phyloP scores from a whole-genome alignment of 805 yeast genomes.

The Candida pseudofarinosa region DNA sequence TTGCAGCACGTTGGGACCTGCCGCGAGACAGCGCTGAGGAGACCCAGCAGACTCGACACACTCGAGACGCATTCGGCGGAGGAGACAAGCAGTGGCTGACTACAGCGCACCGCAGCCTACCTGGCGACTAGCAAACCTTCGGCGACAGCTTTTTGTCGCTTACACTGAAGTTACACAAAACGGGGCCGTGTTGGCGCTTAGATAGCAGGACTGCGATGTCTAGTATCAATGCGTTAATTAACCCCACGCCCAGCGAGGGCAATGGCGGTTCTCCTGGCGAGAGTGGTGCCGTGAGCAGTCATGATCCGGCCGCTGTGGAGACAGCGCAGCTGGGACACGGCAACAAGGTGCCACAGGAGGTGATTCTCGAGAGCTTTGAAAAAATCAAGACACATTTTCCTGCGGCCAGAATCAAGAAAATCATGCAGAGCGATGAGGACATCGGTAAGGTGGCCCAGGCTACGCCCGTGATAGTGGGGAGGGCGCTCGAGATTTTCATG shows the following conservation, averaged over 20 bases:
- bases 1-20: too few species aligned
- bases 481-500: conserved; percentile 89
- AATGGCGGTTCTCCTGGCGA: background rate
- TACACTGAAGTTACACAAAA: too few species aligned
- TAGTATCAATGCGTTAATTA: background rate
- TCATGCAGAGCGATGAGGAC: conserved; percentile 98
- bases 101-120: too few species aligned
- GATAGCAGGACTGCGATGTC: background rate
- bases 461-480: conserved; percentile 95
- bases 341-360: conserved; percentile 25
- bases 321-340: background rate
- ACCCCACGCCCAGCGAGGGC: background rate
- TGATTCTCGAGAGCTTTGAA: conserved; percentile 35
- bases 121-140: too few species aligned
- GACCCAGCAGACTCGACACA: too few species aligned
- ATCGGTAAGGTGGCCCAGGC: conserved; percentile 98
- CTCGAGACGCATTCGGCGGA: too few species aligned
- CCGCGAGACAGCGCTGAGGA: too few species aligned
- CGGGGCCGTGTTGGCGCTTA: too few species aligned
- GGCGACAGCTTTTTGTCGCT: too few species aligned
- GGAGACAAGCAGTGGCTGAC: too few species aligned
- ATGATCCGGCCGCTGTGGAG: background rate
- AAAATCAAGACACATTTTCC: conserved; percentile 80
- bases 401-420: conserved; percentile 89
- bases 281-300: background rate